Base-by-base conservation (phyloP, 2,329 filamentous ascomycete species). In the Trichoderma sp. region DNA sequence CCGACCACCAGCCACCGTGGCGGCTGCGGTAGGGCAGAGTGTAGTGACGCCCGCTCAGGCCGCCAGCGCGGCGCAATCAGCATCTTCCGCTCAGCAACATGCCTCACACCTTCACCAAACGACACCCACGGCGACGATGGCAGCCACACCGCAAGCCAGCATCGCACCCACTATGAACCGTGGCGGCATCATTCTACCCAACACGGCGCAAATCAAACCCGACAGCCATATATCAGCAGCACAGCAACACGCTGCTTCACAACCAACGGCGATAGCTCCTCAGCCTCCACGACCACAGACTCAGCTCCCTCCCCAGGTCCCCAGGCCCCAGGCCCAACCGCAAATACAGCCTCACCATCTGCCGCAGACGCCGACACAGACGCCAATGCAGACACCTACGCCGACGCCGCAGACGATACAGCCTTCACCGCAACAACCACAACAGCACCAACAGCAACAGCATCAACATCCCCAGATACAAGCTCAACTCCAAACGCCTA, bases 1-100 rank as follows among this genome's bases (percentile, higher is more conserved):
- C 21, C 73, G 76, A 54, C 49, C 72, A 21, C 63, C 73, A 7
- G 73, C 72, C 59, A 73, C 73, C 16, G 72, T 75, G 34, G 71
- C 75, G 37, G 71, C 70, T 16, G 73, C 76, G 24, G 73, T 75
- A 43, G 74, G 75, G 13, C 67, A 72, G 13, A 74, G 75, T n/a
- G 75, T 78, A 4, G 75, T 79, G 52, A 79, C 78, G 55, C 78
- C 79, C 8, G 75, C 78, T 21, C 76, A 78, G 68, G 75, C 79
- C 34, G 75, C 75, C 43, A 74, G 73, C 68, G 74, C 76, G 32
- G 76, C 77, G 7, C 72, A 75, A 55, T 70, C 72, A n/a, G 71
- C 74, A 46, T 70, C 70, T 16, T 59, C 72, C 16, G 69, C 32
- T 30, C 68, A 72, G 34, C 68, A 72, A 61, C 68, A 70, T 37